A percentile compares a stretch with the other conserved stretches of the same genome.
Conservation (phyloP, 202 grass and related monocot genomes). For the Elaeis oleifera region DNA sequence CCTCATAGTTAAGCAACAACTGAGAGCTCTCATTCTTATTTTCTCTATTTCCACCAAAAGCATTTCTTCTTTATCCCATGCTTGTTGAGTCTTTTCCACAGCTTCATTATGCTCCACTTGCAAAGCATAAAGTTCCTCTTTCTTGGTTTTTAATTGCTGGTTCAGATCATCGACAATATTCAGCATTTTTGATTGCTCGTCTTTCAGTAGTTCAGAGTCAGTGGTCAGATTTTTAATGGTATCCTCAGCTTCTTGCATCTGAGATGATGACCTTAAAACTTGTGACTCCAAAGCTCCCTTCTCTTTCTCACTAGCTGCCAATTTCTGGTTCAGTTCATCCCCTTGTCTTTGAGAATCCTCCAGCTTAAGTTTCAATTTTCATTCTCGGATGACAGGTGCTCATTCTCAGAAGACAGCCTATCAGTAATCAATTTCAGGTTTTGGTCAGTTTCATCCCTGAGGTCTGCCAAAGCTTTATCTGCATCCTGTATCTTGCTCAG, state of each 20-base stretch:
- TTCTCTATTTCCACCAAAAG: slow-evolving; percentile 32
- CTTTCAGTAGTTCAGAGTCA: not conserved
- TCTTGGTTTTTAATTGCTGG: slow-evolving; percentile 33
- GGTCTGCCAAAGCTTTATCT: slow-evolving; percentile 3
- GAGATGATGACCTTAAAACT: slow-evolving; percentile 9
- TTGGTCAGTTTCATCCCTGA: slow-evolving; percentile 8
- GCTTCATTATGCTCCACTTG: slow-evolving; percentile 37
- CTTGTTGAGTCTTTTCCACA: slow-evolving; percentile 24
- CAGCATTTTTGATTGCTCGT: not conserved
- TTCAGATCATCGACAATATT: slow-evolving; percentile 25
- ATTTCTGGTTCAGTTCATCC: slow-evolving; percentile 22
- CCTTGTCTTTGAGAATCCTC: slow-evolving; percentile 27
- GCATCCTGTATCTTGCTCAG: not conserved
- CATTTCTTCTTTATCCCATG: slow-evolving; percentile 15
- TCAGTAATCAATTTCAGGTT: not conserved
- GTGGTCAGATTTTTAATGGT: slow-evolving; percentile 20
- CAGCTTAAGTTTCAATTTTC: slow-evolving; percentile 31
- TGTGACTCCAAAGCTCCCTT: slow-evolving; percentile 17
- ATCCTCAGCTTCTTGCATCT: slow-evolving; percentile 30
- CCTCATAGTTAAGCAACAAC: slow-evolving; percentile 23
- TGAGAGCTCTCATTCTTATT: slow-evolving; percentile 30
- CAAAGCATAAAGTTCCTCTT: slow-evolving; percentile 27
- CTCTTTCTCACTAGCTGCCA: slow-evolving; percentile 30
- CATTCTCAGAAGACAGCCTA: too few relatives aligned
- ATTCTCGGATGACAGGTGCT: slow-evolving; percentile 33